phyloP scores from a whole-genome alignment of 2,329 filamentous ascomycete species.

The Immersiporthe knoxdaviesiana region DNA sequence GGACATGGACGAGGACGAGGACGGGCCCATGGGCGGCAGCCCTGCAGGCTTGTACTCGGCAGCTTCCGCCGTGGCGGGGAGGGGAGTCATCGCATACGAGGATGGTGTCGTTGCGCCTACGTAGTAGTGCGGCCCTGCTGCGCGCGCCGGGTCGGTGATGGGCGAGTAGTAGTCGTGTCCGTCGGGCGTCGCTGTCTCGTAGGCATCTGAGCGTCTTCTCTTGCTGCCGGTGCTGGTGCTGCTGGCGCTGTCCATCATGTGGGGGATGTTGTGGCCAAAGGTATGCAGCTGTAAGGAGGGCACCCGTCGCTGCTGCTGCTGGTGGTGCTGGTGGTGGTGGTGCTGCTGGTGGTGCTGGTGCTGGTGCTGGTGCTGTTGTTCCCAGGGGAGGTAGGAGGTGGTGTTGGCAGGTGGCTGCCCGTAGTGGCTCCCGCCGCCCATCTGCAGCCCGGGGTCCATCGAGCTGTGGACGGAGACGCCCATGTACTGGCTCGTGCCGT shows the following conservation, averaged over 20 bases:
- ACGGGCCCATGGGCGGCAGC: conserved; percentile 19
- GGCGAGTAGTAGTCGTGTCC: conserved; percentile 23
- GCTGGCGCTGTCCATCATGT: conserved; percentile 16
- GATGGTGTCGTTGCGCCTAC: conserved; percentile 19
- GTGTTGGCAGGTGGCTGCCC: conserved; percentile 8
- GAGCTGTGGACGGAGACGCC: conserved; percentile 18
- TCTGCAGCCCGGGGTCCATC: conserved; percentile 14
- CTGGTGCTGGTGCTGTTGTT: conserved; percentile 18
- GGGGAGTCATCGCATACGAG: conserved; percentile 22
- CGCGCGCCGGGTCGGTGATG: conserved; percentile 13
- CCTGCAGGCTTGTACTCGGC: conserved; percentile 19
- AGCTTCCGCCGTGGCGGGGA: conserved; percentile 15
- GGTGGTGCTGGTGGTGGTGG: too few relatives aligned
- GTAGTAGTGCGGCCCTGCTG: conserved; percentile 18
- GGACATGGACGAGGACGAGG: background rate
- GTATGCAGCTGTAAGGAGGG: conserved; percentile 20
- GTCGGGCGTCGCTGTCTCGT: conserved; percentile 14
- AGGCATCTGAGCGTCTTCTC: conserved; percentile 24
- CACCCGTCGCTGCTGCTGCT: conserved; percentile 8
- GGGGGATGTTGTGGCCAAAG: conserved; percentile 11
- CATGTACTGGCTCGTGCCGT: conserved; percentile 22
- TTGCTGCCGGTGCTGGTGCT: conserved; percentile 9
- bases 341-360: background rate
- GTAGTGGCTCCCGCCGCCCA: conserved; percentile 12
- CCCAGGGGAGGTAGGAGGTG: conserved; percentile 20